Evolutionary conservation across 768 basidiomycete genomes (phyloP).

Genomic region (Hygrophoropsis aurantiaca): DNA sequence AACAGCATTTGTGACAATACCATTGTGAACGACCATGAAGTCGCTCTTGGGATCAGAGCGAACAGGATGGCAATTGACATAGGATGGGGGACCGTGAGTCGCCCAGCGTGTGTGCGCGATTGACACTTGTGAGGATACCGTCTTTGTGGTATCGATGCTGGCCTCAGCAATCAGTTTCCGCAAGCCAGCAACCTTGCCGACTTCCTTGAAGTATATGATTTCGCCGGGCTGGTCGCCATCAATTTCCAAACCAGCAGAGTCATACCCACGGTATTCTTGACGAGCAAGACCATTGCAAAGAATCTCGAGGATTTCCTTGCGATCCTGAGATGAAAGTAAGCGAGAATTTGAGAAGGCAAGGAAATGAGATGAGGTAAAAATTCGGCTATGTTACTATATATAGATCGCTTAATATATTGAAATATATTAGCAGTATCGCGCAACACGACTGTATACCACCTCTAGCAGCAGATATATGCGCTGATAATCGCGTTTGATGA

Average conservation of each 20-base stretch:
- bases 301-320: conserved; percentile 88
- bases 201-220: conserved; percentile 91
- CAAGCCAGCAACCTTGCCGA: conserved; percentile 93
- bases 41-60: conserved; percentile 78
- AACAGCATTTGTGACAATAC: conserved; percentile 92
- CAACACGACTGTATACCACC: background rate
- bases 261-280: conserved; percentile 98
- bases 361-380: background rate
- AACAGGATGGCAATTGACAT: conserved; percentile 93
- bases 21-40: conserved; percentile 96
- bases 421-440: background rate
- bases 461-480: conserved; percentile 9
- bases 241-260: conserved; percentile 87
- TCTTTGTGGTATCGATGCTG: conserved; percentile 69
- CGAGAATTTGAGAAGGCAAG: conserved; percentile 1
- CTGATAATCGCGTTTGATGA: background rate
- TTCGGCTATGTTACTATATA: conserved; percentile 16
- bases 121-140: conserved; percentile 83
- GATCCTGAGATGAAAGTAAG: conserved; percentile 51
- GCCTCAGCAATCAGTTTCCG: conserved; percentile 84
- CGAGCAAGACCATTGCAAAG: conserved; percentile 89
- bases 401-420: conserved; percentile 3
- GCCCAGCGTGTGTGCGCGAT: conserved; percentile 99
- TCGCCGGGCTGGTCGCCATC: conserved; percentile 86
- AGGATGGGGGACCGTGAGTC: conserved; percentile 89